Evolutionary conservation across 768 basidiomycete species (phyloP).

Genomic region (Russula compacta): DNA sequence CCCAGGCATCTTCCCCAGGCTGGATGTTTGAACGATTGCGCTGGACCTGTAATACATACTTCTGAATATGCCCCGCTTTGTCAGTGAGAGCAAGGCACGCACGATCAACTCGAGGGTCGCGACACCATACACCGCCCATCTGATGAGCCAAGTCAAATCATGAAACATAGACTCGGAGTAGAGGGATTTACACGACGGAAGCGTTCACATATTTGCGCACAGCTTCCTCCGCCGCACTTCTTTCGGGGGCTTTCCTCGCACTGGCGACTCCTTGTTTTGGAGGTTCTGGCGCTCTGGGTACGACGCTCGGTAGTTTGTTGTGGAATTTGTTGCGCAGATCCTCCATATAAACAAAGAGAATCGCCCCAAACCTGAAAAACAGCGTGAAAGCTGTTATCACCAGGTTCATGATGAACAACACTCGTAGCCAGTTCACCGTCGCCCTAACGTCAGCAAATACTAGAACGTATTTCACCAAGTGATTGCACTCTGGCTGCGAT

Average conservation of each 20-base stretch:
- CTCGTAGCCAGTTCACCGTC: background rate
- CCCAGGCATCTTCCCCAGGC: constrained; percentile 3
- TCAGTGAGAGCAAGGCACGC: background rate
- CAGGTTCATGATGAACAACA: background rate
- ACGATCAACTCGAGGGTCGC: constrained; percentile 6
- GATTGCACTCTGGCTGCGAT: constrained; percentile 2
- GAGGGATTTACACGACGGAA: background rate
- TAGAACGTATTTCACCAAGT: constrained; percentile 1
- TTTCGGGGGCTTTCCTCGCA: no score
- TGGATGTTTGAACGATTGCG: background rate
- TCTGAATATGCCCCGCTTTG: background rate
- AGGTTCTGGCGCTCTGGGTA: background rate
- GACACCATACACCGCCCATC: constrained; percentile 1
- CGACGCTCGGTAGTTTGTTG: background rate
- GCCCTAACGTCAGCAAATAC: background rate
- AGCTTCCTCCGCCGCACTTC: no score
- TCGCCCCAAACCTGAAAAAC: background rate
- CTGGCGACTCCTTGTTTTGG: background rate
- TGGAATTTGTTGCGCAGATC: background rate
- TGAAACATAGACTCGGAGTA: background rate
- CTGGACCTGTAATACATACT: background rate
- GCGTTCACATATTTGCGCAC: background rate
- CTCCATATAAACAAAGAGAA: background rate
- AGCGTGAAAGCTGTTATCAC: background rate
- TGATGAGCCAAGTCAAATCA: background rate